Evolutionary conservation across 148 eudicot genomes (phyloP).

Genomic region (Nepenthes gracilis): DNA sequence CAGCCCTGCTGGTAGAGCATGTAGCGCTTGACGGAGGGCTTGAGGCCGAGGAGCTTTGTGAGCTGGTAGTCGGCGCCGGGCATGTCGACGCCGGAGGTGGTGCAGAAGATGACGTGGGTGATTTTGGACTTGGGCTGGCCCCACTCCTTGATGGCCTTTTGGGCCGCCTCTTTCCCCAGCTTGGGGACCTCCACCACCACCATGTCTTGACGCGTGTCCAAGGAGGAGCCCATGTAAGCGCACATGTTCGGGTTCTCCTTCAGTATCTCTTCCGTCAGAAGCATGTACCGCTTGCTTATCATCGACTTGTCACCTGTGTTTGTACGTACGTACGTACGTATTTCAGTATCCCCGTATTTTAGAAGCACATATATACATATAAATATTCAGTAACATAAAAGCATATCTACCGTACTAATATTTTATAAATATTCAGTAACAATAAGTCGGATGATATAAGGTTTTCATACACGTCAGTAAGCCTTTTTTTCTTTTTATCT

Average conservation of each 20-base stretch:
- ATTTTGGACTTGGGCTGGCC: conserved; percentile 42
- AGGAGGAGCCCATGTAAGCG: conserved; percentile 20
- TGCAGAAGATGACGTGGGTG: conserved; percentile 40
- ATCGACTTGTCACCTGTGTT: conserved; percentile 26
- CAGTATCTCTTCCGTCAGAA: conserved; percentile 28
- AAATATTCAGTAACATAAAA: too few species aligned
- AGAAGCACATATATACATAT: too few species aligned
- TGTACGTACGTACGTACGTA: too few species aligned
- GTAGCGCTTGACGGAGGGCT: conserved; percentile 35
- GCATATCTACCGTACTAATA: too few species aligned
- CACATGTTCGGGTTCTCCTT: conserved; percentile 27
- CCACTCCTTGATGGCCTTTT: conserved; percentile 41
- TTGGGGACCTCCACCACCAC: conserved; percentile 32
- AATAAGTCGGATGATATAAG: too few species aligned
- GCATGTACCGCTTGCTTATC: conserved; percentile 37
- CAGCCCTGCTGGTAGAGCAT: conserved; percentile 48
- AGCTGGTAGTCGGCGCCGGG: conserved; percentile 51
- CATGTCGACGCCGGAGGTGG: conserved; percentile 46
- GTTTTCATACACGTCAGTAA: too few species aligned
- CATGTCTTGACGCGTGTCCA: conserved; percentile 35
- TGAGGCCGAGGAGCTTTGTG: conserved; percentile 38
- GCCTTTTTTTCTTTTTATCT: too few species aligned
- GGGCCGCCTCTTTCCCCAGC: conserved; percentile 39
- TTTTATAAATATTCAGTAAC: too few species aligned
- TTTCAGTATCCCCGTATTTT: too few species aligned